Base-by-base conservation (phyloP, 805 yeast genomes). In the Nakazawaea wickerhamii region DNA sequence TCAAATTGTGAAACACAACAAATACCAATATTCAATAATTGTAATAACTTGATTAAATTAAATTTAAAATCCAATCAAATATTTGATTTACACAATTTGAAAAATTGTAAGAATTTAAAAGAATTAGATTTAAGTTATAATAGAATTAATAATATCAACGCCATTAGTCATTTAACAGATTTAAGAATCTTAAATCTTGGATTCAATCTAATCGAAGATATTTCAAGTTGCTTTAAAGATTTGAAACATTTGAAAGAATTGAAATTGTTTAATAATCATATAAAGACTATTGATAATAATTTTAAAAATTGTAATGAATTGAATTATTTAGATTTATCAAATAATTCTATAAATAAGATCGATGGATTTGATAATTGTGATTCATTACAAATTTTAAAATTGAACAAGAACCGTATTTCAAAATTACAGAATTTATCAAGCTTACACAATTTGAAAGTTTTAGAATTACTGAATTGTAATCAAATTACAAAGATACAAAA, bases 1-100 rank as follows among this genome's bases (percentile, higher is more conserved):
- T 89, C 88, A 26, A 95, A 87, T 56, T 87, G 88, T 61, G 81
- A 77, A 53, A 83, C 88, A 40, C 58, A 72, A 15, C 77, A 72
- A 45, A 84, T 87, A 50, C 78, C 76, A 48, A 77, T 79, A 50
- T 51, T 86, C 36, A 73, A 74, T 11, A 67, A 70, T 6, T 65
- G 84, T 44, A 60, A 58, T 2, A 67, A 74, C 23, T 58, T 88
- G 49, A 70, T 58, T 34, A 81, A 80, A 49, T 63, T 87, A 44
- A 95, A 87, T 59, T 67, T 87, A 36, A 95, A 35, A 25, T 41
- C 44, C 8, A 41, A 41, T 23, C 44, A 41, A 28, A 41, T 41
- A 15, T 41, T 35, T 21, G 40, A 41, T 13, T 30, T 41, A 20
- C 37, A 30, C 10, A 43, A 43, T 34, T 34, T 43, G 22, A 18